Base-by-base conservation (phyloP, 352 stramenopile species). In the Pythium volutum region DNA sequence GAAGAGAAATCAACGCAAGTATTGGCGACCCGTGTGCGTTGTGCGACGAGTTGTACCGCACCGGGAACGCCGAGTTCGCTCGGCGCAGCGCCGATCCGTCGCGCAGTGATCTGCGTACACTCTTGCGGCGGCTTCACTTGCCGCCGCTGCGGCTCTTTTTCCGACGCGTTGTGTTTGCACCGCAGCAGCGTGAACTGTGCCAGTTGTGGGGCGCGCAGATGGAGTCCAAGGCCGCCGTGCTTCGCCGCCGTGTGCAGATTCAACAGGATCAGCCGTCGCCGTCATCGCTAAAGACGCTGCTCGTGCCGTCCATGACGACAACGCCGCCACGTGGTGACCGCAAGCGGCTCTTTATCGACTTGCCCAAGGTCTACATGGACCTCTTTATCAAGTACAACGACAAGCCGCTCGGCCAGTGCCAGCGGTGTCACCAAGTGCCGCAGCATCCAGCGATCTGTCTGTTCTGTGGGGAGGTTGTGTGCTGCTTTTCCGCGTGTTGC, bases 301-400 rank as follows among this genome's bases (percentile, higher is more conserved):
- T 20, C 23, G 22, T 59, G 18, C 15, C 46, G 11, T 45, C 46
- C 5, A 10, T 50, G 29, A 16, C 25, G 9, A 25, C 42, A 2
- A 27, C 33, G 25, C 52, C 15, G 36, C n/a, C n/a, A n/a, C 36
- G 36, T 43, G 36, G 38, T 11, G 38, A 34, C 10, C 25, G 38
- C 26, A 42, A 43, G 14, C 49, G 53, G 7, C 52, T 73, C 5
- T 52, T 91, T 9, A 76, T 88, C 27, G 31, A 64, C 2, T 59
- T 94, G 29, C 82, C 85, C 11, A 76, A 77, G 11, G 71, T 89
- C 12, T 94, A 94, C 69, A 91, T 91, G 77, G 81, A 90, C 15
- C 55, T 94, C 18, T 91, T 91, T 58, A 82, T 94, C 45, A 75
- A 78, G 54, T 92, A 91, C 73, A 91, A 78, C 54, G 72, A 87